Evolutionary conservation across 2,329 filamentous ascomycete genomes (phyloP), one percentile per base, ranked within the genome.

Genomic region (Trichoderma oligosporum): DNA sequence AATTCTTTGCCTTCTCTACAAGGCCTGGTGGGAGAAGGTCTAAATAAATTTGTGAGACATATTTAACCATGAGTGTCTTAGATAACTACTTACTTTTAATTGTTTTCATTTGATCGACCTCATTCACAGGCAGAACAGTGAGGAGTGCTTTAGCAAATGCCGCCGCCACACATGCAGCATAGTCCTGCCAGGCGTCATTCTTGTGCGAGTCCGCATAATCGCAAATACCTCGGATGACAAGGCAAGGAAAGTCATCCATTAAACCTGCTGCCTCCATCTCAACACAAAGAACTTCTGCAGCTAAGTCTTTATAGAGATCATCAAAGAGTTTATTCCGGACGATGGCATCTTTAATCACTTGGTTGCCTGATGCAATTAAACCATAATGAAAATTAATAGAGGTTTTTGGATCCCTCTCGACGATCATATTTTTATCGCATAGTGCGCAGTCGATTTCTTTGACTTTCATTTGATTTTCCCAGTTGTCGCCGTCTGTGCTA

Each of bases 191-290:
- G 1, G 44, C 46, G 4, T 67, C 63, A 33, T 65, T 65, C 47
- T 68, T 68, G 45, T 68, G 65, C 6, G 64, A 63, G 48, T 71
- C 69, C 0, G 68, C 59, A 42, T 71, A 72, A 60, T 72, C 68
- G 60, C 65, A 70, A 39, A 72, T 68, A 1, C 69, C 69, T 7
- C 66, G 63, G 39, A 71, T 64, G 7, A 68, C 64, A 4, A 70
- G 49, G 22, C 67, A 70, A 3, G 62, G 64, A 27, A 65, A 62
- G 31, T 64, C 49, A 22, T 65, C 63, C 61, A 65, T 65, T 31
- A 68, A 38, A 2, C 66, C 66, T 1, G 62, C 66, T 12, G 65
- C 66, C 29, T 67, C 66, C 62, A 67, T 68, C 59, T 67, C 63
- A 48, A 67, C 59, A 45, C 61, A 67, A 5, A 66, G 42, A 3